These are phyloP conservation scores for Annulohypoxylon nitens DNA, from an alignment of 495 filamentous ascomycete genomes.

Conservation along the genomic window DNA sequence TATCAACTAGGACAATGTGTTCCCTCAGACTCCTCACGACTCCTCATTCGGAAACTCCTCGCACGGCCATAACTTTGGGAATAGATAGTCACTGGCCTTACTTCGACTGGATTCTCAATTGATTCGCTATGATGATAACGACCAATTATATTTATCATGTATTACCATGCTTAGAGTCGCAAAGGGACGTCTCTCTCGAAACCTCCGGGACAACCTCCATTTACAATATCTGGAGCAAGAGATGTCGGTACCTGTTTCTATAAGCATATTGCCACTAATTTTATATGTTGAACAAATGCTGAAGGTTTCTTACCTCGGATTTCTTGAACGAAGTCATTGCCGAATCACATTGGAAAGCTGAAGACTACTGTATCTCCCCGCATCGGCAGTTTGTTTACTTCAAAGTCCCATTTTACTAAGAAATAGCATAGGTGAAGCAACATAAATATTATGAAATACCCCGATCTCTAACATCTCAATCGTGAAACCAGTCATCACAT, in stretches of 20 bases:
- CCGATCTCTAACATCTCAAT: neutral
- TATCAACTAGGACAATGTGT: neutral
- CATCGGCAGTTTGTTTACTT: conserved; percentile 1
- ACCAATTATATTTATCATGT: too few relatives aligned
- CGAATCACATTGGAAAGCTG: neutral
- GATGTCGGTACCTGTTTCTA: neutral
- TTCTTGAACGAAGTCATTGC: neutral
- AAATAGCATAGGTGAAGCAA: neutral
- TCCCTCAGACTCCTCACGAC: neutral
- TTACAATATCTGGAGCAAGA: neutral
- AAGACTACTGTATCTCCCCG: neutral
- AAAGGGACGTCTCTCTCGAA: too few relatives aligned
- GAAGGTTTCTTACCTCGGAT: neutral
- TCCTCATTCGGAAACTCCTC: neutral
- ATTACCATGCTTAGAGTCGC: too few relatives aligned
- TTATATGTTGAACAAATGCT: neutral
- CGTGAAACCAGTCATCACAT: too few relatives aligned
- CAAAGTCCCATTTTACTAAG: neutral
- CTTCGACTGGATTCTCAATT: neutral
- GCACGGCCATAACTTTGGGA: neutral
- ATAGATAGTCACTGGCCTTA: neutral
- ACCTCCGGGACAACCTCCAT: too few relatives aligned
- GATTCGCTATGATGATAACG: neutral
- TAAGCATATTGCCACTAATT: neutral
- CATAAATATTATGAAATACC: neutral